Percentiles rank a stretch among this genome's conserved stretches.
Evolutionary conservation across 352 stramenopile genomes (phyloP).

Genomic region (Phytophthora pinifolia): DNA sequence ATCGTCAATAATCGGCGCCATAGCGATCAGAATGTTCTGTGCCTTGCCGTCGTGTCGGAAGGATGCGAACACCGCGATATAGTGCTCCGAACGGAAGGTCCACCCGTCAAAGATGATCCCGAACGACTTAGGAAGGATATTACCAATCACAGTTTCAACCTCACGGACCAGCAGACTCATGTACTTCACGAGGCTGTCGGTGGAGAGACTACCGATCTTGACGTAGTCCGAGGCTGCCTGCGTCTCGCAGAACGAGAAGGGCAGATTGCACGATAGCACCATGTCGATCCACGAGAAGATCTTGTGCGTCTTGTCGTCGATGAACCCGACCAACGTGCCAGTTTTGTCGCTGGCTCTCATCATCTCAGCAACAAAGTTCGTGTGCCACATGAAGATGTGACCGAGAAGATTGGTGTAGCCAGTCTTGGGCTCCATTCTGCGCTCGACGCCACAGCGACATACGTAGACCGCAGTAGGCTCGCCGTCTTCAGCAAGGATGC

Average conservation of each 20-base stretch:
- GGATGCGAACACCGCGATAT: background rate
- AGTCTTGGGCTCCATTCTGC: background rate
- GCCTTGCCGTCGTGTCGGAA: background rate
- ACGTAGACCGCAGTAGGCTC: conserved; percentile 1
- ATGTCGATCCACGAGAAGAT: conserved; percentile 5
- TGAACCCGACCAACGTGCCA: background rate
- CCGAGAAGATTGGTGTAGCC: conserved; percentile 8
- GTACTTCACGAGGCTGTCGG: conserved; percentile 2
- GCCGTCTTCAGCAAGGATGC: background rate
- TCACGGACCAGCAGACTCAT: background rate
- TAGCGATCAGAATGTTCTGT: no score
- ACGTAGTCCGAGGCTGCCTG: background rate
- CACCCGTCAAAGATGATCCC: conserved; percentile 3
- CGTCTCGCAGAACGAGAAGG: background rate
- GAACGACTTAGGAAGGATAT: background rate
- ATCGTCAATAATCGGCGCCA: no score
- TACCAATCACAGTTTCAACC: background rate
- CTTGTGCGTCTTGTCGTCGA: conserved; percentile 8
- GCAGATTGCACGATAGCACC: conserved; percentile 2
- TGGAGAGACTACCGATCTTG: background rate
- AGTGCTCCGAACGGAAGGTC: background rate
- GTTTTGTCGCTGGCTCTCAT: background rate
- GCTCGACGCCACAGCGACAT: background rate
- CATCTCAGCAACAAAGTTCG: background rate
- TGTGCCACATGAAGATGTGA: conserved; percentile 2